Evolutionary conservation across 2,329 filamentous ascomycete species (phyloP), one percentile per base, ranked within the genome.

Genomic region (Geosmithia flava): DNA sequence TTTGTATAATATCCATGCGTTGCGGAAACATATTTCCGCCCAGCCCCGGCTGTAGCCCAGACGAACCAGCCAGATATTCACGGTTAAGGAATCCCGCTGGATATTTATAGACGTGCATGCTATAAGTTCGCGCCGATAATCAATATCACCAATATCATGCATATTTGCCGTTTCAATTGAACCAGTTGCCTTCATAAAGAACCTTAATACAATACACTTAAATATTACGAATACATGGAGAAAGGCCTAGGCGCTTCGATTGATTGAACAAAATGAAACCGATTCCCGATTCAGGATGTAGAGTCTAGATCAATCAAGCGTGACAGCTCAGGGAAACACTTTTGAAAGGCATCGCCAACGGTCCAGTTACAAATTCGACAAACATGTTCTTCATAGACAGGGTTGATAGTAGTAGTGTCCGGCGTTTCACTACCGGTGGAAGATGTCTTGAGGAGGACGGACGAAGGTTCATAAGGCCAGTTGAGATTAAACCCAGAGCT

Each of bases 401-500:
- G 59, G 47, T 62, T 61, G 20, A 58, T 59, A 2, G 50, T 49
- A 11, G 56, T 52, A 11, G 56, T 52, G 17, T 56, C 52, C 1
- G 55, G 48, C 1, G 49, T 50, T 17, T 50, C 54, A 2, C 51
- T 50, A 2, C 47, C 49, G 17, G 49, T 50, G 11, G 52, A 47
- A 3, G 51, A 54, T 1, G 50, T 42, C 8, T 51, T 48, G 10
- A 62, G 47, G 1, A 62, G 51, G 3, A 60, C 58, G 5, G 57
- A 54, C 1, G 54, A 51, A 7, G 57, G 57, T 42, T 62, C 57
- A 29, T 61, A 61, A 0, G 56, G 55, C 59, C 60, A 62, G 47
- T 56, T 59, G 19, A 62, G 48, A 27, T 52, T 53, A n/a, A 62
- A 59, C 41, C 58, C 59, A 13, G 58, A 56, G 53, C 58, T 62